Base-by-base conservation (phyloP, 768 basidiomycete species). In the Lactifluus piperatus region DNA sequence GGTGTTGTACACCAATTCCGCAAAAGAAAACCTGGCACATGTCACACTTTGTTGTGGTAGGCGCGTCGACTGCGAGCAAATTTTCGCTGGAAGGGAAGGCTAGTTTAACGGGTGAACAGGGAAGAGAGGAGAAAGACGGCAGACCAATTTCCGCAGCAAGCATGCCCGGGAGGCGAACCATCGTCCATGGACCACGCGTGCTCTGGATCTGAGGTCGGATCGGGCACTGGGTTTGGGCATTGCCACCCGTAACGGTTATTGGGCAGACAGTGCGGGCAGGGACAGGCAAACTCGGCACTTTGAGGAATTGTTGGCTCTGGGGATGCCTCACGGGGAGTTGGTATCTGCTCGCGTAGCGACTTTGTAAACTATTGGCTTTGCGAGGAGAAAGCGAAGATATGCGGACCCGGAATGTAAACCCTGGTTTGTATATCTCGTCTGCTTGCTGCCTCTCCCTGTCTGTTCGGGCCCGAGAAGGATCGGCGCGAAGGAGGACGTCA, bases 11-110 rank as follows among this genome's bases (percentile, higher is more conserved):
- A 49, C 81, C 81, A 58, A 93, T 82, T 10, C 91, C 91, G 67
- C 91, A 93, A 70, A 92, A 92, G 1, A 78, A 86, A 8, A 88
- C 82, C 59, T 84, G 82, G 64, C 91, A 93, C 62, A 92, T 79
- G 68, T 91, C 90, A 67, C 91, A 93, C 71, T 81, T 85, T 26
- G 87, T 81, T n/a, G 90, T 89, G 32, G 81, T 72, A 14, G 91
- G 91, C 13, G 91, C 88, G 32, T 73, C 75, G 3, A 85, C 71
- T 27, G 88, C 87, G 26, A 91, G 80, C 5, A 91, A 68, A 66
- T 81, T 88, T 71, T 91, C 91, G 67, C 88, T 90, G 51, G 5
- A 14, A 39, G 56, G 29, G 22, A 49, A 51, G 26, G 39, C 58
- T 37, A 54, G 16, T 62, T 22, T 10, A 43, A 54, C 39, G 16